phyloP scores from a whole-genome alignment of 192 early-diverging fungal genomes.

The Coemansia sp. region DNA sequence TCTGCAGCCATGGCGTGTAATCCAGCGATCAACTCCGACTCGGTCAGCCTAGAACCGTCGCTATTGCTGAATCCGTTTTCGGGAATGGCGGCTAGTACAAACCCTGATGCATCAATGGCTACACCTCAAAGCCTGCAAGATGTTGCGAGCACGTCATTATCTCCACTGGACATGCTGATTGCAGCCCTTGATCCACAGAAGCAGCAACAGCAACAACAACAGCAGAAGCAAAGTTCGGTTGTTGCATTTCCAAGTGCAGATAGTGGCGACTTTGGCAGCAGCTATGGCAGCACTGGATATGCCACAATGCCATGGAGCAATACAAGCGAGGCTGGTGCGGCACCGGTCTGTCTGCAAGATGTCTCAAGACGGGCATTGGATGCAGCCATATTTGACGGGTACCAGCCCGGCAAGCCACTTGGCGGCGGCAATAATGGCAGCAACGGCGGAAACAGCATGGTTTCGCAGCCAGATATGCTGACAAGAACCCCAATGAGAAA shows the following conservation, averaged over 20 bases:
- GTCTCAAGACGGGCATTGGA: conserved; percentile 20
- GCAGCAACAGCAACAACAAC: conserved; percentile 14
- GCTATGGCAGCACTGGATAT: background rate
- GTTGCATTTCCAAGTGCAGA: conserved; percentile 10
- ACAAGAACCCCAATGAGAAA: background rate
- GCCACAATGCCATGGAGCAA: conserved; percentile 13
- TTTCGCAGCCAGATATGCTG: background rate
- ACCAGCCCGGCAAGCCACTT: conserved; percentile 29
- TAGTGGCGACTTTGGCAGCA: background rate
- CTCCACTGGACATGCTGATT: conserved; percentile 52
- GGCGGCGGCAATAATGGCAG: background rate
- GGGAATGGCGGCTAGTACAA: background rate
- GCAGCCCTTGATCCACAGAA: conserved; percentile 46
- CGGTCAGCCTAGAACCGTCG: conserved; percentile 16
- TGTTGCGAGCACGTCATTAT: conserved; percentile 21
- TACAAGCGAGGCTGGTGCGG: background rate
- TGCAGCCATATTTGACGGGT: conserved; percentile 16
- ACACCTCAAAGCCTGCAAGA: conserved; percentile 39
- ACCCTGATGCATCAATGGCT: conserved; percentile 22
- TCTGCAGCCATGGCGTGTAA: background rate
- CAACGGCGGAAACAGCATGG: background rate
- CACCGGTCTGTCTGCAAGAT: background rate
- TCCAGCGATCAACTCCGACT: background rate
- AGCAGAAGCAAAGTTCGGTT: background rate
- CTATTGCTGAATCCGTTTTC: conserved; percentile 46